Percentiles rank a stretch among this genome's conserved stretches.
phyloP scores from a whole-genome alignment of 2,329 filamentous ascomycete genomes.

The Dothidotthia symphoricarpi region DNA sequence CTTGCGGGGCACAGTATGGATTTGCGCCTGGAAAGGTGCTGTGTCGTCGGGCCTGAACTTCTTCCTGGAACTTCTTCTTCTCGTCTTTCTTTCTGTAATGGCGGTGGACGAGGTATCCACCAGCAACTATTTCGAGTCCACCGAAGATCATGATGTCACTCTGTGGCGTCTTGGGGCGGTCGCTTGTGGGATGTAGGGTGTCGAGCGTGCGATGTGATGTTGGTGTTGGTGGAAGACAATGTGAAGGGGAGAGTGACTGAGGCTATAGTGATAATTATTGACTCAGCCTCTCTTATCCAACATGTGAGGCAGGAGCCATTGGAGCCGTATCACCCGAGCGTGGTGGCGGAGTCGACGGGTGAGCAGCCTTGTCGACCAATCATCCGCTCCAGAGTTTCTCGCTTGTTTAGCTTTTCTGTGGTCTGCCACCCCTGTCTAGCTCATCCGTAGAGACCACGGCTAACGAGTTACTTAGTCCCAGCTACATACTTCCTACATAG shows the following conservation, averaged over 20 bases:
- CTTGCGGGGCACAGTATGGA: constrained; percentile 13
- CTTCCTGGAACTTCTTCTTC: constrained; percentile 28
- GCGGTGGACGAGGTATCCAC: constrained; percentile 36
- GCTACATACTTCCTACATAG: too few species aligned
- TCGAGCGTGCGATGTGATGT: background rate
- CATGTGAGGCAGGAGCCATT: constrained; percentile 17
- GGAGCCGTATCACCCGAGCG: constrained; percentile 17
- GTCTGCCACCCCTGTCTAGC: background rate
- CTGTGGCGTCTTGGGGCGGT: background rate
- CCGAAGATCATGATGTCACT: constrained; percentile 39
- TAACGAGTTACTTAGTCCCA: too few species aligned
- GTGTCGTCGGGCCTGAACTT: constrained; percentile 26
- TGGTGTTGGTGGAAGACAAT: constrained; percentile 1
- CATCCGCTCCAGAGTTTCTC: background rate
- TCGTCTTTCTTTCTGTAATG: constrained; percentile 39
- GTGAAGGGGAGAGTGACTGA: constrained; percentile 12
- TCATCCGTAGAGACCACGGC: too few species aligned
- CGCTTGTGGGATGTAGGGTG: background rate
- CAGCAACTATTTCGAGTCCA: constrained; percentile 40
- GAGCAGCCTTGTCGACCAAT: constrained; percentile 3
- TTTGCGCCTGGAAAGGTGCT: constrained; percentile 31
- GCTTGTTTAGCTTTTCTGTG: too few species aligned
- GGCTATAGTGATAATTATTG: constrained; percentile 15
- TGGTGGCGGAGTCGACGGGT: constrained; percentile 24
- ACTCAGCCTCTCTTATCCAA: constrained; percentile 26